Evolutionary conservation across 805 yeast species (phyloP).

Genomic region (Ogataea nonfermentans): DNA sequence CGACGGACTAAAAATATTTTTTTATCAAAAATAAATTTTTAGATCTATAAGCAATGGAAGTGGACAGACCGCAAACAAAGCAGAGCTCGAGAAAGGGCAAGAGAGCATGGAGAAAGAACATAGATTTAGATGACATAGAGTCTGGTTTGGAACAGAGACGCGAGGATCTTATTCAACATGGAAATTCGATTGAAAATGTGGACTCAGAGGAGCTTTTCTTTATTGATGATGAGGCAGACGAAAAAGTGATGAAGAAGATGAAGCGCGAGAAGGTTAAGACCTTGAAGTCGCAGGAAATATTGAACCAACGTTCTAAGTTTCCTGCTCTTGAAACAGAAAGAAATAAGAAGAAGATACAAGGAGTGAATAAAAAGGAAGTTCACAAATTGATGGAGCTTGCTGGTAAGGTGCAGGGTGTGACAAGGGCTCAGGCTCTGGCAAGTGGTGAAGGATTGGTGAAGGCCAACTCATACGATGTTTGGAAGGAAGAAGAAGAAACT

Average conservation of each 20-base stretch:
- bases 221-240: constrained; percentile 68
- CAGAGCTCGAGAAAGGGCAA: constrained; percentile 91
- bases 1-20: constrained; percentile 5
- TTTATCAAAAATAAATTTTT: constrained; percentile 4
- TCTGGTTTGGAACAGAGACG: constrained; percentile 63
- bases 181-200: constrained; percentile 39
- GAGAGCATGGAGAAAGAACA: constrained; percentile 89
- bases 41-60: constrained; percentile 9
- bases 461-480: constrained; percentile 59
- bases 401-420: constrained; percentile 63
- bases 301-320: constrained; percentile 74
- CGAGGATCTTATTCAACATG: constrained; percentile 56
- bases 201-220: constrained; percentile 52
- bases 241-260: constrained; percentile 38
- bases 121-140: constrained; percentile 80
- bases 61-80: constrained; percentile 38
- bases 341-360: constrained; percentile 48
- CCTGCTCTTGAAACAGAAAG: constrained; percentile 52
- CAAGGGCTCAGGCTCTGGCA: constrained; percentile 48
- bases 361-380: constrained; percentile 62
- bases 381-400: constrained; percentile 69
- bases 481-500: constrained; percentile 48
- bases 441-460: constrained; percentile 62
- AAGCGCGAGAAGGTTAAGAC: constrained; percentile 38
- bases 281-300: constrained; percentile 52